Evolutionary conservation across 192 early-diverging fungal genomes (phyloP), one percentile per base, ranked within the genome.

Genomic region (Mortierella hygrophila): DNA sequence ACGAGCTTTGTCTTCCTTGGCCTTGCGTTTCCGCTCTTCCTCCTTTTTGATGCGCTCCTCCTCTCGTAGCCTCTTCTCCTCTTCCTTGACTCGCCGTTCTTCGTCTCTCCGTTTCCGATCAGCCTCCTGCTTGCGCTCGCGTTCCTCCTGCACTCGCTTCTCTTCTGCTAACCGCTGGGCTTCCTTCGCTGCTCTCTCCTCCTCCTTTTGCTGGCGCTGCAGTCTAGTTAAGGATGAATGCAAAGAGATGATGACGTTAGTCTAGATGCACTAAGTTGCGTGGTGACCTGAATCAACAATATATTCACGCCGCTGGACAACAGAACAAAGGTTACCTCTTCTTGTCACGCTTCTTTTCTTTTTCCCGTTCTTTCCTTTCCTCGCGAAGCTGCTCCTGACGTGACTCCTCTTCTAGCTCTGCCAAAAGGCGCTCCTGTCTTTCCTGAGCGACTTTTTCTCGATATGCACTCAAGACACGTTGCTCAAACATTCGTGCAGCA

Each of bases 401-500:
- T 74, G 97, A 93, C 87, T 98, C 97, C 68, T 95, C 96, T 75
- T 97, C 97, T 13, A 97, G 87, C 82, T 99, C 98, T 69, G 94
- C 92, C 38, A 99, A 93, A 72, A 99, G 91, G 16, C 96, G 93
- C 81, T 94, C 91, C 87, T 97, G 97, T 68, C 96, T 93, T 78
- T 98, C 97, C 42, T 92, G 93, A 7, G 96, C 98, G 23, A 97
- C 94, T 90, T 98, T 97, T 90, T 99, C 98, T 47, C 97, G 94
- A 81, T 98, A 99, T 6, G 97, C 96, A 74, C 94, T 92, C 57
- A 99, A 88, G 8, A 99, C 97, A 16, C 98, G 94, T 81, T 99
- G 97, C 88, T 98, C 98, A 93, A 99, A 98, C 93, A 99, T 96
- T 68, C 96, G 95, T 29, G 98, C 97, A 11, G 97, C 97, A 93